Conservation (phyloP, 2,329 filamentous ascomycete genomes). For the Tricladium varicosporioides region DNA sequence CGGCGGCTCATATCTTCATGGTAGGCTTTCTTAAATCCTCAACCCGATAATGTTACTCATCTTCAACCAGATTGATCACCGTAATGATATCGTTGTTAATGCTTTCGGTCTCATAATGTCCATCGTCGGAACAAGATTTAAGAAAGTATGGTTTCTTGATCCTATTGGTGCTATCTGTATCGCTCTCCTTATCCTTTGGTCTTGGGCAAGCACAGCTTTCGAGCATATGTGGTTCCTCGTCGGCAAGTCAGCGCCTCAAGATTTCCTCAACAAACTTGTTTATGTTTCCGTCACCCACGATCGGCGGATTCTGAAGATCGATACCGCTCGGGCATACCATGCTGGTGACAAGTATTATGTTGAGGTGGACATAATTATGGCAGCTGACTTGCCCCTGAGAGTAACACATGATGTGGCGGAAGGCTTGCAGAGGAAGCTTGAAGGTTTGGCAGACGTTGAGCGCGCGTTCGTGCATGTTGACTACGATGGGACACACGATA, state of each 20-base stretch:
- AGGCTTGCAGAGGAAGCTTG: constrained; percentile 78
- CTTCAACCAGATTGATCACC: constrained; percentile 16
- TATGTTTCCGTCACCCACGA: constrained; percentile 95
- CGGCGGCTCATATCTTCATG: constrained; percentile 55
- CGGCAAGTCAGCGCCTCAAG: constrained; percentile 73
- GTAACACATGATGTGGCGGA: constrained; percentile 80
- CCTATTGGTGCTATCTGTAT: constrained; percentile 74
- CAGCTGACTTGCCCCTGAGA: constrained; percentile 70
- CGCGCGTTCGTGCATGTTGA: constrained; percentile 68
- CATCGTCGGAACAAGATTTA: constrained; percentile 67
- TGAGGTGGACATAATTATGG: constrained; percentile 79
- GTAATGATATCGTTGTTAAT: constrained; percentile 85
- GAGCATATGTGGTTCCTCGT: constrained; percentile 80
- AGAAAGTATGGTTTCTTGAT: constrained; percentile 75
- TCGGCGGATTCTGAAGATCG: constrained; percentile 80
- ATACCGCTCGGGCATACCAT: constrained; percentile 82
- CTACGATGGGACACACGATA: constrained; percentile 39
- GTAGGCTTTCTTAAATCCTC: constrained; percentile 28
- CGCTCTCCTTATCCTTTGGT: constrained; percentile 75
- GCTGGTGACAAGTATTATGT: constrained; percentile 83
- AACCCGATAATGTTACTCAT: background rate
- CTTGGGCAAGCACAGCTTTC: constrained; percentile 71
- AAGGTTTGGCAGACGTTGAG: constrained; percentile 78
- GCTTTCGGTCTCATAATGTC: constrained; percentile 86
- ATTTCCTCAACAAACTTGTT: constrained; percentile 80